Conservation (phyloP, 2,329 filamentous ascomycete species). For the Colletotrichum scovillei region DNA sequence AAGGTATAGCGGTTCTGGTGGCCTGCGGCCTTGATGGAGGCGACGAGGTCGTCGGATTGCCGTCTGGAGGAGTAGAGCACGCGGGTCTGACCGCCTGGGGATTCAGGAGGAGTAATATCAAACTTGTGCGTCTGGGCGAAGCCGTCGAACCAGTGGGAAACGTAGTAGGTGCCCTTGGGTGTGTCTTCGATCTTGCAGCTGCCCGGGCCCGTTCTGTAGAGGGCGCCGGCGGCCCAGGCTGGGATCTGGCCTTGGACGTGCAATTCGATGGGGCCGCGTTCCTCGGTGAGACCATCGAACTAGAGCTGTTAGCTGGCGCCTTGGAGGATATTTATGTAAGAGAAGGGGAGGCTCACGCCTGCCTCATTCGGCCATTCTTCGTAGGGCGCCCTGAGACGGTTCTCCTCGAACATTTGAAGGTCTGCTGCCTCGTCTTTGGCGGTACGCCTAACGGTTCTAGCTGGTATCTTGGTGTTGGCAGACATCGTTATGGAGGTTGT, state of each 20-base stretch:
- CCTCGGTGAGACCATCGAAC: constrained; percentile 77
- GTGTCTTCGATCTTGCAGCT: constrained; percentile 70
- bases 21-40: constrained; percentile 70
- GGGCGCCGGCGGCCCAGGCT: constrained; percentile 74
- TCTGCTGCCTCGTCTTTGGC: constrained; percentile 26
- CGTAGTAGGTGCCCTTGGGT: constrained; percentile 67
- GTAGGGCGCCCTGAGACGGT: constrained; percentile 45
- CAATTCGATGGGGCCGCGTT: constrained; percentile 73
- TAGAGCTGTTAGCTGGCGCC: constrained; percentile 44
- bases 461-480: background rate
- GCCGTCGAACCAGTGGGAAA: constrained; percentile 86
- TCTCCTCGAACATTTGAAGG: constrained; percentile 24
- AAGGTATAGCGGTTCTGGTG: constrained; percentile 70
- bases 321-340: background rate
- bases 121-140: constrained; percentile 79
- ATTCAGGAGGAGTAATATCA: constrained; percentile 63
- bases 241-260: constrained; percentile 75
- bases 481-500: background rate
- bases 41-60: constrained; percentile 72
- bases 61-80: constrained; percentile 79
- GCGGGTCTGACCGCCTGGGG: constrained; percentile 41
- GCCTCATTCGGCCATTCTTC: constrained; percentile 61
- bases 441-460: constrained; percentile 29
- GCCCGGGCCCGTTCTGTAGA: constrained; percentile 82
- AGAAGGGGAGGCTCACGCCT: constrained; percentile 48